These are phyloP conservation scores for Cardiospermum halicacabum DNA, from an alignment of 345 rosid genomes.

Conservation along the genomic window DNA sequence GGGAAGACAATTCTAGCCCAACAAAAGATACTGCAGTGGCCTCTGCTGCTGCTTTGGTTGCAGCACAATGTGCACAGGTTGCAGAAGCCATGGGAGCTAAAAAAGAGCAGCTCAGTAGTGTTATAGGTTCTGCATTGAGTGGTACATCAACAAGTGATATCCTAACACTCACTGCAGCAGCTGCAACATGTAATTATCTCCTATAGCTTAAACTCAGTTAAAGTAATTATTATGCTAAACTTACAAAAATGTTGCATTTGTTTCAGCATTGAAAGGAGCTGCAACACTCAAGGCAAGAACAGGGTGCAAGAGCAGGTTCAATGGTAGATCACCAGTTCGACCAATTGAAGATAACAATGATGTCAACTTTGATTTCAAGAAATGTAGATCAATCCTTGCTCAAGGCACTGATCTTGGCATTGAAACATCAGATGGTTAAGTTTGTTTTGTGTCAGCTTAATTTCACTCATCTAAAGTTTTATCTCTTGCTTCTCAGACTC, in stretches of 20 bases:
- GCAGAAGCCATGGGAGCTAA: constrained; percentile 91
- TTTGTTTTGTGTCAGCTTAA: neutral
- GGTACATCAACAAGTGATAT: constrained; percentile 68
- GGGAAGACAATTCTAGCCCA: constrained; percentile 16
- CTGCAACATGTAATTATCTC: constrained; percentile 60
- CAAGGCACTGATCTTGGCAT: constrained; percentile 68
- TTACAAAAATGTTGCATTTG: neutral
- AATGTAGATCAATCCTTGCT: constrained; percentile 51
- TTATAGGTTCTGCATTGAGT: constrained; percentile 70
- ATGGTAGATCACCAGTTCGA: constrained; percentile 52
- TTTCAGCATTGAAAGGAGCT: constrained; percentile 77
- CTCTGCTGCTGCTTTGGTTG: constrained; percentile 87
- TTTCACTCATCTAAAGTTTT: neutral
- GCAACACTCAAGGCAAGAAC: constrained; percentile 76
- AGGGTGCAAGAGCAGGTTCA: constrained; percentile 58
- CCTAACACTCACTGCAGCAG: constrained; percentile 85
- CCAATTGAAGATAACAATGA: constrained; percentile 59
- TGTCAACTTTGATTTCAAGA: constrained; percentile 53
- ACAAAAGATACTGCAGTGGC: constrained; percentile 69
- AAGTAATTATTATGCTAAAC: neutral
- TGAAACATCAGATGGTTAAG: constrained; percentile 76
- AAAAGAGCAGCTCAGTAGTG: constrained; percentile 58
- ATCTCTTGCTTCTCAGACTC: neutral
- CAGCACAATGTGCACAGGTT: constrained; percentile 72
- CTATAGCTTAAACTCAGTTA: neutral